A percentile compares a stretch with the other conserved stretches of the same genome.
These are phyloP conservation scores for Chaetoscypha palmicola DNA, from an alignment of 2,329 filamentous ascomycete species.

Conservation along the genomic window DNA sequence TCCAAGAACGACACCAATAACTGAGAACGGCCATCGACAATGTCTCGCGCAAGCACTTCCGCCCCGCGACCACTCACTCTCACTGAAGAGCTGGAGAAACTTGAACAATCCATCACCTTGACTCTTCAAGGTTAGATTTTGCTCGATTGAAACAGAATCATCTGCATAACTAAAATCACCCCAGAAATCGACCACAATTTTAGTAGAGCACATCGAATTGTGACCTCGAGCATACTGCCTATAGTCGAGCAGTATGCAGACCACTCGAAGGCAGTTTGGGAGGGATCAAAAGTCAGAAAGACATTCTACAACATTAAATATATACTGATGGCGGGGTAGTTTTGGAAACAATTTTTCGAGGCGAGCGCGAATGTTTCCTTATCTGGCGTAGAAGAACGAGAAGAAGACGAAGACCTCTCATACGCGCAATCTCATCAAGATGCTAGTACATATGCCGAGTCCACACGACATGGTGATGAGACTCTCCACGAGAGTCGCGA, in stretches of 20 bases:
- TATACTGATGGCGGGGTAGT: slow-evolving; percentile 45
- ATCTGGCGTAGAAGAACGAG: slow-evolving; percentile 84
- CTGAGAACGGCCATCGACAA: too few relatives aligned
- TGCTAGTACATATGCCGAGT: slow-evolving; percentile 26
- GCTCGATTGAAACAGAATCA: not conserved
- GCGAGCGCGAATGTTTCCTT: slow-evolving; percentile 95
- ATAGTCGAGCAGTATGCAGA: slow-evolving; percentile 93
- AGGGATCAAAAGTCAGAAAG: slow-evolving; percentile 73
- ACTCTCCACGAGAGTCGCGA: slow-evolving; percentile 26
- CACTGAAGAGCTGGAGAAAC: slow-evolving; percentile 89
- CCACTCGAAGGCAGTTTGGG: slow-evolving; percentile 90
- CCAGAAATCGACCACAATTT: slow-evolving; percentile 98
- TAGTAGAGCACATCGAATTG: slow-evolving; percentile 90
- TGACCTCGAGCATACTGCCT: slow-evolving; percentile 86
- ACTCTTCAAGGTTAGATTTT: slow-evolving; percentile 72
- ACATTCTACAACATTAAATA: not conserved
- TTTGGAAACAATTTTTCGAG: slow-evolving; percentile 99
- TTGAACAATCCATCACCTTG: slow-evolving; percentile 94
- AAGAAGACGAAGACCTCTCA: slow-evolving; percentile 47
- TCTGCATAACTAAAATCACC: slow-evolving; percentile 11
- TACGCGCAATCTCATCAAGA: slow-evolving; percentile 29
- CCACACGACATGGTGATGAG: slow-evolving; percentile 34
- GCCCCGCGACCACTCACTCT: slow-evolving; percentile 59
- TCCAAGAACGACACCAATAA: not conserved
- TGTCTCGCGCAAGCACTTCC: slow-evolving; percentile 31